Evolutionary conservation across 805 yeast genomes (phyloP), one percentile per base, ranked within the genome.

Genomic region (Lipomyces japonicus): DNA sequence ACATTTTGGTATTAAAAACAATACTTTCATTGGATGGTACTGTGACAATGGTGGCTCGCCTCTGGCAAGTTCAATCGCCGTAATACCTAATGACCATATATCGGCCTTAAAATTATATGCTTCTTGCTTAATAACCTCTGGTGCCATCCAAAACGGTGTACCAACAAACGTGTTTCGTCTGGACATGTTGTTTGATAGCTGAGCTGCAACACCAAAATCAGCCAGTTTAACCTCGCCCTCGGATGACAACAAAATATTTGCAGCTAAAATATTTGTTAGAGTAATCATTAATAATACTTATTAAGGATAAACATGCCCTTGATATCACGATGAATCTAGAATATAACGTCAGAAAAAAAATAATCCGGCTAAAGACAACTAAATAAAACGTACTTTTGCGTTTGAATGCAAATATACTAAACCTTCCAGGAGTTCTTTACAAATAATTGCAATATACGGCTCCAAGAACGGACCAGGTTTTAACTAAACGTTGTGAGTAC

Each of bases 131-230:
- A 91, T 91, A 28, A 91, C 98, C 67, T 91, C 98, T 0, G 98
- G 98, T 0, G 98, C 97, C 98, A 93, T 93, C 98, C 98, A 93
- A 65, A 89, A 93, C 19, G 75, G 75, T 3, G 75, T 71, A 2
- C 75, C 75, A 5, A 72, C 75, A 59, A 71, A 72, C 12, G 75
- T 71, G 53, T 71, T 70, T 35, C 75, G 55, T 4, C 80, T 73
- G 16, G 78, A 73, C 50, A 79, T 68, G 59, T 78, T 74, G 44
- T 81, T 82, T 1, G 81, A 74, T 3, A 79, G 73, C 59, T 82
- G 85, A 0, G 97, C 86, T 1, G 97, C 95, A 9, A 91, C 96
- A 1, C 97, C 97, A 68, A 91, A 91, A 66, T 91, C 98, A 1
- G 96, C 97, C 7, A 91, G 75, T 61, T 91, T 93, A 12, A 88